Evolutionary conservation across 306 rosid genomes (phyloP).

Genomic region (Fragaria nilgerrensis): DNA sequence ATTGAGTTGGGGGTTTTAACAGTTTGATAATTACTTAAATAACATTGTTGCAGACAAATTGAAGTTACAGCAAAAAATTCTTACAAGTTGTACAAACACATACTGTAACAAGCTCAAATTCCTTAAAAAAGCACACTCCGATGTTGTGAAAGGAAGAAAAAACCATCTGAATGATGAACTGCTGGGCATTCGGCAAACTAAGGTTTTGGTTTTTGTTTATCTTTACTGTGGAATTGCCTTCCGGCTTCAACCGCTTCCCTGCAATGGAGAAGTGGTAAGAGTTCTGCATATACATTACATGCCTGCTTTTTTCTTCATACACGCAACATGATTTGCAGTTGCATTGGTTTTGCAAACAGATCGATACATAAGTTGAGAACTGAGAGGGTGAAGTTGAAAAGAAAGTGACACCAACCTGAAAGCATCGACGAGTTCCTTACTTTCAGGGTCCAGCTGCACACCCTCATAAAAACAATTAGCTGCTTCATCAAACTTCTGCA

Average conservation of each 20-base stretch:
- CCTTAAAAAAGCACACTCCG: background rate
- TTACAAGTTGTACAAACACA: background rate
- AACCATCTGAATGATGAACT: background rate
- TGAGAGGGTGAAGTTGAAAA: background rate
- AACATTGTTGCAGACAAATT: background rate
- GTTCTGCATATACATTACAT: background rate
- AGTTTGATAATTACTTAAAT: background rate
- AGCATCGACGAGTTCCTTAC: conserved; percentile 70
- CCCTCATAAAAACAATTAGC: conserved; percentile 93
- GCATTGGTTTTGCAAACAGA: too few relatives aligned
- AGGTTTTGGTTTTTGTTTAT: conserved; percentile 39
- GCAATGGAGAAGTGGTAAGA: conserved; percentile 29
- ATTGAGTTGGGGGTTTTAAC: background rate
- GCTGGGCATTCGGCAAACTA: conserved; percentile 17
- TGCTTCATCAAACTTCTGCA: conserved; percentile 94
- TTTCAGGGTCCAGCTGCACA: conserved; percentile 77
- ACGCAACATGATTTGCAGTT: background rate
- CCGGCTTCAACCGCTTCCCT: conserved; percentile 98
- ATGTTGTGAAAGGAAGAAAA: background rate
- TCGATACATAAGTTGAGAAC: background rate
- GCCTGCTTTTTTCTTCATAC: background rate
- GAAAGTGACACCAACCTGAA: conserved; percentile 58
- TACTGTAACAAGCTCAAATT: background rate
- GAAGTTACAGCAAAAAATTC: background rate
- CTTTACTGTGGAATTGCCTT: conserved; percentile 65